These are phyloP conservation scores for Endothia cerciana DNA, from an alignment of 2,329 filamentous ascomycete species.

Conservation along the genomic window DNA sequence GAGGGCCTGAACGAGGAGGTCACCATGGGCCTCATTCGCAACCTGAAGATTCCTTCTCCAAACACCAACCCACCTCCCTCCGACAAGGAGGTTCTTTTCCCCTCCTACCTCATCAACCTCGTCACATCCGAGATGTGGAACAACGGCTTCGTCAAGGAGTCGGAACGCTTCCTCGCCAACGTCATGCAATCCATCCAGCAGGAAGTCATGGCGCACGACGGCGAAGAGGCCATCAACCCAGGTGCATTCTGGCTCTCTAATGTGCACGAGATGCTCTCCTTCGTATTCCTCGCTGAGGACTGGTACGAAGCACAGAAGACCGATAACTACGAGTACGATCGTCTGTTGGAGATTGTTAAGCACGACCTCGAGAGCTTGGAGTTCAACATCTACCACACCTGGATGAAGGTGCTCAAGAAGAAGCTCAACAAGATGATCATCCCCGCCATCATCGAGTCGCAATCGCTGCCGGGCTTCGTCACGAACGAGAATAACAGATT, in stretches of 20 bases:
- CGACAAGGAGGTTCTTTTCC: slow-evolving; percentile 98
- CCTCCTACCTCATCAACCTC: slow-evolving; percentile 97
- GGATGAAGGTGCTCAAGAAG: slow-evolving; percentile 99
- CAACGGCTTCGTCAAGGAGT: slow-evolving; percentile 99
- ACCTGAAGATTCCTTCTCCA: slow-evolving; percentile 92
- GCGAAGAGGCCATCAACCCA: slow-evolving; percentile 94
- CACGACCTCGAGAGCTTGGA: slow-evolving; percentile 97
- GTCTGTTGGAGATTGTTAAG: slow-evolving; percentile 97
- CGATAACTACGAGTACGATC: slow-evolving; percentile 98
- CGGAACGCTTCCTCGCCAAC: slow-evolving; percentile 96
- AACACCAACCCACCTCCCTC: slow-evolving; percentile 86
- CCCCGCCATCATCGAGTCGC: slow-evolving; percentile 97
- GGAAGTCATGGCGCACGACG: slow-evolving; percentile 98
- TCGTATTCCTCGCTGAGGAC: slow-evolving; percentile 97
- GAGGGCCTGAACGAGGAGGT: slow-evolving; percentile 97
- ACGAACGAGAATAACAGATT: slow-evolving; percentile 99
- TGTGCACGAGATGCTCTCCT: slow-evolving; percentile 99
- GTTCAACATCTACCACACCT: slow-evolving; percentile 99
- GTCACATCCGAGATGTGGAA: slow-evolving; percentile 99
- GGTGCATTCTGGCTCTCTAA: slow-evolving; percentile 99
- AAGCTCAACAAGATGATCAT: slow-evolving; percentile 99
- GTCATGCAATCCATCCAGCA: slow-evolving; percentile 99
- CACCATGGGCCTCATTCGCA: slow-evolving; percentile 91
- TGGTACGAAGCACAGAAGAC: slow-evolving; percentile 99
- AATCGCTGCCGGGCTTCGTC: slow-evolving; percentile 96